phyloP scores from a whole-genome alignment of 2,329 filamentous ascomycete species.

The Aspergillus ruber region DNA sequence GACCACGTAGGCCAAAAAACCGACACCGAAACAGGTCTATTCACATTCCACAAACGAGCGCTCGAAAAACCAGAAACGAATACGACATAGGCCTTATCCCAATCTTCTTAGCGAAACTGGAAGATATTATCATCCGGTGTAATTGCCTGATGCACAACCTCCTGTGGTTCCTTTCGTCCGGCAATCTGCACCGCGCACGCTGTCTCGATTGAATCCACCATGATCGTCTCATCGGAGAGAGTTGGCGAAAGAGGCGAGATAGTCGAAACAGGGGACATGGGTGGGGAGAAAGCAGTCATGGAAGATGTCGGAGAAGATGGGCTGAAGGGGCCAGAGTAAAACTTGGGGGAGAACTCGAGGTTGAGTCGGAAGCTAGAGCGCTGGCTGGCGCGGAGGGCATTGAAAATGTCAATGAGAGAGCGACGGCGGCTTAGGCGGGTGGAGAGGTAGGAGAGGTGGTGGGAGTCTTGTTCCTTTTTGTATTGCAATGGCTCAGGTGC shows the following conservation, averaged over 20 bases:
- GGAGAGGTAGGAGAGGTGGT: background rate
- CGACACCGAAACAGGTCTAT: background rate
- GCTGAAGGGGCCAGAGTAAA: background rate
- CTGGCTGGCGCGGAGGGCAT: background rate
- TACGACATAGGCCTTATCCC: background rate
- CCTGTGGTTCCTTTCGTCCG: background rate
- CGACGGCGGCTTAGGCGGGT: background rate
- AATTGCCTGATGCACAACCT: background rate
- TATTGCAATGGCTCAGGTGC: background rate
- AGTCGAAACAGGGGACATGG: background rate
- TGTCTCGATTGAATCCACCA: background rate
- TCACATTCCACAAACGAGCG: background rate
- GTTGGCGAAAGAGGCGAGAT: background rate
- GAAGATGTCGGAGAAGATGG: background rate
- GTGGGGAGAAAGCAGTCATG: background rate
- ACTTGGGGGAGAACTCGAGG: background rate
- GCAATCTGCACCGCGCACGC: background rate
- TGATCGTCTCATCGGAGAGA: background rate
- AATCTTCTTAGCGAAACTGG: background rate
- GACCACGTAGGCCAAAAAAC: background rate
- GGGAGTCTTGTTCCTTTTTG: background rate
- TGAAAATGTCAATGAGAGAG: background rate
- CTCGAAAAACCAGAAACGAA: background rate
- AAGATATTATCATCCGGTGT: background rate
- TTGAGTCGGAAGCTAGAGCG: background rate